Evolutionary conservation across 1,139 yeast species (phyloP), one percentile per base, ranked within the genome.

Genomic region (Suhomyces terraborum): DNA sequence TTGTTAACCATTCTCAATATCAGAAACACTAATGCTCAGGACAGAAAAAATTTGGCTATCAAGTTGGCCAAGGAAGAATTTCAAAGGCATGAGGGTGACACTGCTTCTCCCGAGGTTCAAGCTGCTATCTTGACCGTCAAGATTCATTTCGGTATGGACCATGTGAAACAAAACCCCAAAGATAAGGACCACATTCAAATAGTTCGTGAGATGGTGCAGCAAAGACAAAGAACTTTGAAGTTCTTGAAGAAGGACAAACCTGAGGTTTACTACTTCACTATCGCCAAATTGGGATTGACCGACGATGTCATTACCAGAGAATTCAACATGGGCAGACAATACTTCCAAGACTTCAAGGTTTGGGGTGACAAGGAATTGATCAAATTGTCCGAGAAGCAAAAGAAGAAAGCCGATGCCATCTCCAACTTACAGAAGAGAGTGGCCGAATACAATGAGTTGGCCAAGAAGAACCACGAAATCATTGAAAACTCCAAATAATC

Each of bases 51-150:
- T 50, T 61, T 80, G 51, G 88, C 91, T 17, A 68, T 80, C 6
- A 64, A 66, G 38, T 62, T 84, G 43, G 96, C 97, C 1, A 75
- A 80, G 41, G 67, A 77, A 51, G 97, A 89, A 64, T 89, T 93
- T 62, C 82, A 80, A 52, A 77, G 96, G 56, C 75, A 77, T 49
- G 88, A 83, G 37, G 96, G 96, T 38, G 98, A 93, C 60, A 88
- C 97, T 0, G 97, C 95, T 1, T 87, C 96, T 0, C 82, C 96
- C 37, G 98, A 91, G 66, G 97, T 89, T 21, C 97, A 91, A 63
- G 96, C 98, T 1, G 98, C 97, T 2, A 77, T 88, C 22, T 68
- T 84, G 66, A 88, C 98, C 1, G 83, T 88, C 41, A 80, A 80
- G 55, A 88, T 93, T 51, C 88, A 85, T 50, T 83, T 79, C 52